phyloP scores from a whole-genome alignment of 768 basidiomycete genomes.

The Trametes gibbosa region DNA sequence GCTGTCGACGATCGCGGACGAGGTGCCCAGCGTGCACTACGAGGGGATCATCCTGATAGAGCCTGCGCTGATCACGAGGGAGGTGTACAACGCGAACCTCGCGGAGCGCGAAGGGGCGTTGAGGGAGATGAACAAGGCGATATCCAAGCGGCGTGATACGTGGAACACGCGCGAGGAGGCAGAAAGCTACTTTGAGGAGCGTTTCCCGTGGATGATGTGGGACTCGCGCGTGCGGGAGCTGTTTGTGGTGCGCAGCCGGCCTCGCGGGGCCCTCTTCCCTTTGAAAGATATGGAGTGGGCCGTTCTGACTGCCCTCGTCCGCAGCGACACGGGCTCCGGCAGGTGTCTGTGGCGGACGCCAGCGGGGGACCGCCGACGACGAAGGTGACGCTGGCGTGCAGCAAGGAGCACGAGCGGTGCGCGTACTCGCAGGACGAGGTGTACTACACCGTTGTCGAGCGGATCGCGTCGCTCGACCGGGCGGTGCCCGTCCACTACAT shows the following conservation, averaged over 20 bases:
- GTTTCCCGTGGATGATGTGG: conserved; percentile 14
- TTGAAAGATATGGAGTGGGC: not conserved
- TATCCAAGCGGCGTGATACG: conserved; percentile 5
- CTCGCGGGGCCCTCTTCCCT: no score
- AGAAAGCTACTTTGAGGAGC: conserved; percentile 7
- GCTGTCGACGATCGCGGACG: conserved; percentile 3
- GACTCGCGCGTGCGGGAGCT: conserved; percentile 14
- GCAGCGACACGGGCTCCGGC: conserved; percentile 2
- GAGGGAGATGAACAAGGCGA: not conserved
- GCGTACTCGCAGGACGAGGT: conserved; percentile 3
- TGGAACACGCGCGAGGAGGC: conserved; percentile 14
- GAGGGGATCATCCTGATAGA: conserved; percentile 12
- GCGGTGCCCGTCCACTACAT: conserved; percentile 7
- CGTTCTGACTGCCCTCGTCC: no score
- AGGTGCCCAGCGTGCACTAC: not conserved
- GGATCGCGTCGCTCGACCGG: conserved; percentile 3
- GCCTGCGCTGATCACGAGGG: conserved; percentile 14
- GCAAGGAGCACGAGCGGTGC: conserved; percentile 7
- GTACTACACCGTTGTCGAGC: conserved; percentile 14
- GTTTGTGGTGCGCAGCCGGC: conserved; percentile 4
- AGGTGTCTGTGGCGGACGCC: not conserved
- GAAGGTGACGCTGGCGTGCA: conserved; percentile 7
- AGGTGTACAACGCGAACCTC: not conserved
- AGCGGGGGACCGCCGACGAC: not conserved
- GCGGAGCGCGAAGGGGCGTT: conserved; percentile 9